phyloP scores from a whole-genome alignment of 2,329 filamentous ascomycete species.

The Thielaviopsis punctulata region DNA sequence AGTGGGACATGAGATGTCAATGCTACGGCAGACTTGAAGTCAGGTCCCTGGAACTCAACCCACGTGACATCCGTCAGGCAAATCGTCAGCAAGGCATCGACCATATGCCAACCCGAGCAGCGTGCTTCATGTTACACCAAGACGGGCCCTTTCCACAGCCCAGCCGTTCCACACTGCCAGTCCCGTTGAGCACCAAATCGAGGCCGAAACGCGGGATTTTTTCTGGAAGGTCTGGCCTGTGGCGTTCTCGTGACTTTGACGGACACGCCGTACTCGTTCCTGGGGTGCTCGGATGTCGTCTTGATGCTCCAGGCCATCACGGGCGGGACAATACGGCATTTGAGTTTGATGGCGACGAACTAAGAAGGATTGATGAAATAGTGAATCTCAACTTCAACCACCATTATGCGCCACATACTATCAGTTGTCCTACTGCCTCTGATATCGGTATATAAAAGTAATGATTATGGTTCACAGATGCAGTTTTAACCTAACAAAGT shows the following conservation, averaged over 20 bases:
- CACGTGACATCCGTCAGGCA: conserved; percentile 44
- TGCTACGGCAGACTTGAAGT: too few species aligned
- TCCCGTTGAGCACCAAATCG: conserved; percentile 25
- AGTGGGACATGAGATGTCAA: conserved; percentile 38
- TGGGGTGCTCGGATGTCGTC: conserved; percentile 34
- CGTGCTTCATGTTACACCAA: conserved; percentile 48
- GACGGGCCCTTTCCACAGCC: conserved; percentile 49
- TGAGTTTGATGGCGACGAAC: conserved; percentile 29
- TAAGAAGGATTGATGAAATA: too few species aligned
- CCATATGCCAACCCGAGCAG: conserved; percentile 40
- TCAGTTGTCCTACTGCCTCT: too few species aligned
- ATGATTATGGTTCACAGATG: too few species aligned
- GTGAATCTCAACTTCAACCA: too few species aligned
- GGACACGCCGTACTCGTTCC: conserved; percentile 29
- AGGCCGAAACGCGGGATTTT: conserved; percentile 48
- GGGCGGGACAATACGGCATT: conserved; percentile 41
- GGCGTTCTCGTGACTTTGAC: conserved; percentile 33
- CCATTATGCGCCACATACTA: too few species aligned
- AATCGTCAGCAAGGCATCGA: too few species aligned
- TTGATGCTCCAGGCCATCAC: conserved; percentile 44
- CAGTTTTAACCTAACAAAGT: too few species aligned
- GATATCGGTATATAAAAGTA: too few species aligned
- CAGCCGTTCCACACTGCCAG: conserved; percentile 39
- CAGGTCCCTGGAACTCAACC: conserved; percentile 26
- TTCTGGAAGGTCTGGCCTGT: conserved; percentile 30